Base-by-base conservation (phyloP, 441 rosid genomes). In the Erodium moschatum region DNA sequence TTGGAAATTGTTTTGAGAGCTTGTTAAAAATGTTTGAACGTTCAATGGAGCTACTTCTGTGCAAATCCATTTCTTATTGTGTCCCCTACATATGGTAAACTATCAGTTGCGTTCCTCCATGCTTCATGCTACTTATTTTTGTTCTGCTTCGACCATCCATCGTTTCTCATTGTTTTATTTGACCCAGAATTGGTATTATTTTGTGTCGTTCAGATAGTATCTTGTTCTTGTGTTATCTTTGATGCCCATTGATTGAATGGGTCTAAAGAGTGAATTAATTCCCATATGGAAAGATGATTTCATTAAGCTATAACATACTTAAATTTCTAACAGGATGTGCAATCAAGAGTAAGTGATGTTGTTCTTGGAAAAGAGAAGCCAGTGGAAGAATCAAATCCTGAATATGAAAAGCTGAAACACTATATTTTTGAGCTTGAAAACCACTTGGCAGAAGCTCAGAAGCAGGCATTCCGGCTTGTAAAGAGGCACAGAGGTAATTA, bases 321-420 rank as follows among this genome's bases (percentile, higher is more conserved):
- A 54, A 15, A 40, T 56, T 60, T 76, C 73, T 71, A 70, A 69
- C 88, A 94, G 97, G 97, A 92, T 76, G 99, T 91, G 64, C 48
- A 42, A 42, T 42, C 48, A 42, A 42, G 6, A 42, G 97, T 91
- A 72, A 95, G 96, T 62, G 97, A 95, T 74, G 95, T 89, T 74
- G 96, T 95, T 60, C 91, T 91, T 24, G 99, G 99, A 72, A 95
- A 95, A 78, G 99, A 91, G 76, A 95, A 89, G 78, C 97, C 97
- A 13, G 95, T 95, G 29, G 99, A 95, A 81, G 97, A 95, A 81
- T 91, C 99, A 35, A 85, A 82, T 83, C 84, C 91, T 75, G 92
- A 87, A 73, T 90, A 95, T 71, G 99, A 95, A 80, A 91, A 91
- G 83, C 82, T 91, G 81, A 95, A 90, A 75, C 83, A 84, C 73